A percentile compares a stretch with the other conserved stretches of the same genome.
Conservation (phyloP, 75 land plant genomes). For the Pinus tabuliformis region DNA sequence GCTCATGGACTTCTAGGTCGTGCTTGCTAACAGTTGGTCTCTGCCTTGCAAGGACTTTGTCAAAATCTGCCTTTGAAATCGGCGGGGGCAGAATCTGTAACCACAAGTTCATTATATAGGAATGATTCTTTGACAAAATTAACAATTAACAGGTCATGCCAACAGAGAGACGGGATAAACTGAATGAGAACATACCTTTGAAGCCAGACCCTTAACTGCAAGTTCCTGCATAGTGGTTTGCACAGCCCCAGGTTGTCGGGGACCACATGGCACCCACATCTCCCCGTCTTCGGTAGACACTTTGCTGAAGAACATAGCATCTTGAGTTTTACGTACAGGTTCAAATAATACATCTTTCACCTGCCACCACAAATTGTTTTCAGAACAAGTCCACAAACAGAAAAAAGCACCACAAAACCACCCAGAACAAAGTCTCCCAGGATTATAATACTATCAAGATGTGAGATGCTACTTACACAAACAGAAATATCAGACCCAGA, state of each 20-base stretch:
- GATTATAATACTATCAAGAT: neutral
- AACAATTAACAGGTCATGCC: neutral
- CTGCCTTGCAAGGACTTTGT: conserved; percentile 92
- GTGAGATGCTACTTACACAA: conserved; percentile 62
- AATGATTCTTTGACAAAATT: neutral
- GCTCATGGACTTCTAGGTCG: conserved; percentile 91
- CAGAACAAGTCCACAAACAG: neutral
- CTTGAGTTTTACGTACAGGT: conserved; percentile 98
- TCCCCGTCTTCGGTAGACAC: conserved; percentile 44
- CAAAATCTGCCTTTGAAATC: conserved; percentile 78
- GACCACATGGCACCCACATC: conserved; percentile 97
- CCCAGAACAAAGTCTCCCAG: neutral
- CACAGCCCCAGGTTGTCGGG: conserved; percentile 77
- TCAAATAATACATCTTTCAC: conserved; percentile 98
- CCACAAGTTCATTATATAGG: neutral
- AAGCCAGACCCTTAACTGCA: conserved; percentile 79
- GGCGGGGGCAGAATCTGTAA: conserved; percentile 94
- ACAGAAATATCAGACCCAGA: conserved; percentile 97
- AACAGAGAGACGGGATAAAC: no score
- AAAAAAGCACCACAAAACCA: conserved; percentile 2
- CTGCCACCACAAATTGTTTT: conserved; percentile 21
- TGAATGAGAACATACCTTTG: conserved; percentile 42
- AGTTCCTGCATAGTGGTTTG: conserved; percentile 95
- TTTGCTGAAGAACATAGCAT: conserved; percentile 88
- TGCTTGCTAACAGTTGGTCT: conserved; percentile 94